phyloP scores from a whole-genome alignment of 345 rosid species.

The Salix exigua region DNA sequence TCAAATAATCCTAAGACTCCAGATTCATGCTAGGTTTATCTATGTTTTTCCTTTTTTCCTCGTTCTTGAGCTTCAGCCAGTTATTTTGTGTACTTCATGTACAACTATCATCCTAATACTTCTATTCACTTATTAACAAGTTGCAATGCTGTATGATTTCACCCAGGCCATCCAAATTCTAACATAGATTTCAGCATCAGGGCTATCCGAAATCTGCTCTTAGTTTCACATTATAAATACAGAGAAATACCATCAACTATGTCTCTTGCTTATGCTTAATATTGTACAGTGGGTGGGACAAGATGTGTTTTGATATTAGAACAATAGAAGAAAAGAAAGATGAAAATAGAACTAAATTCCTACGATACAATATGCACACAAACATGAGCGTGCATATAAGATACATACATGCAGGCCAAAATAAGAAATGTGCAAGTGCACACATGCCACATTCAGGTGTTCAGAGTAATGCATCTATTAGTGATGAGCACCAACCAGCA shows the following conservation, averaged over 20 bases:
- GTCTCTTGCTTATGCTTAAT: background rate
- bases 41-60: background rate
- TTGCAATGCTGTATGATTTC: background rate
- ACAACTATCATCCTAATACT: too few species aligned
- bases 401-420: background rate
- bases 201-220: background rate
- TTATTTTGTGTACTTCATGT: too few species aligned
- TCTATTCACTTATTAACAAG: background rate
- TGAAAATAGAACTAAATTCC: background rate
- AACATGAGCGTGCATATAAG: background rate
- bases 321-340: background rate
- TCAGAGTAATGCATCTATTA: constrained; percentile 1
- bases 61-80: background rate
- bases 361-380: background rate
- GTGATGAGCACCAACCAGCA: constrained; percentile 67
- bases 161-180: background rate
- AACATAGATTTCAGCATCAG: background rate
- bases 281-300: background rate
- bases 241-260: background rate
- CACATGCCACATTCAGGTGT: constrained; percentile 2
- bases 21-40: background rate
- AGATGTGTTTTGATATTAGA: background rate
- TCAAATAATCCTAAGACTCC: background rate
- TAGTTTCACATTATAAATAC: background rate
- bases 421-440: background rate